Evolutionary conservation across 2,329 filamentous ascomycete genomes (phyloP).

Genomic region (Talaromyces islandicus): DNA sequence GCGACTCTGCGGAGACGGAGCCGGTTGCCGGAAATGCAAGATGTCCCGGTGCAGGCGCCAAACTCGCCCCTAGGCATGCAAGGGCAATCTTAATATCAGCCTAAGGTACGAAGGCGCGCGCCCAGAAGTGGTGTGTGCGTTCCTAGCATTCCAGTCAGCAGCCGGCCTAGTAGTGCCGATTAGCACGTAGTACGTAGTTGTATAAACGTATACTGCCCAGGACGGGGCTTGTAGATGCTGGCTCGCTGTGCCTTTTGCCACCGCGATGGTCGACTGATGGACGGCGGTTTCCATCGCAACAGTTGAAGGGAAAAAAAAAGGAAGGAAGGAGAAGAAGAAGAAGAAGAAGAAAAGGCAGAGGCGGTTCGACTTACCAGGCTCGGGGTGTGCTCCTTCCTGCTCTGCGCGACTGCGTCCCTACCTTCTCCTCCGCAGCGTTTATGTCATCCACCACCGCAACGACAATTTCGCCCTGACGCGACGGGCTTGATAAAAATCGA

Average conservation of each 20-base stretch:
- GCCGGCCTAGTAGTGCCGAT: neutral
- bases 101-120: neutral
- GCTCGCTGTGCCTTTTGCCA: neutral
- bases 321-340: neutral
- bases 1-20: neutral
- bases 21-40: conserved; percentile 20
- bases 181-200: neutral
- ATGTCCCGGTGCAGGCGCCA: conserved; percentile 14
- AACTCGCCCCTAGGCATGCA: conserved; percentile 8
- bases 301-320: neutral
- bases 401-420: conserved; percentile 7
- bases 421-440: neutral
- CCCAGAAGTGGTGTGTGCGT: conserved; percentile 7
- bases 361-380: neutral
- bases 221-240: neutral
- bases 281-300: neutral
- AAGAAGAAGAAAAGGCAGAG: neutral
- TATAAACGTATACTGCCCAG: neutral
- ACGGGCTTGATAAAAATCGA: neutral
- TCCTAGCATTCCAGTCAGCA: conserved; percentile 11
- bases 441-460: neutral
- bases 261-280: neutral
- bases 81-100: conserved; percentile 12
- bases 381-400: neutral
- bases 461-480: neutral